Conservation (phyloP, 306 rosid genomes). For the Pachyrhizus erosus region DNA sequence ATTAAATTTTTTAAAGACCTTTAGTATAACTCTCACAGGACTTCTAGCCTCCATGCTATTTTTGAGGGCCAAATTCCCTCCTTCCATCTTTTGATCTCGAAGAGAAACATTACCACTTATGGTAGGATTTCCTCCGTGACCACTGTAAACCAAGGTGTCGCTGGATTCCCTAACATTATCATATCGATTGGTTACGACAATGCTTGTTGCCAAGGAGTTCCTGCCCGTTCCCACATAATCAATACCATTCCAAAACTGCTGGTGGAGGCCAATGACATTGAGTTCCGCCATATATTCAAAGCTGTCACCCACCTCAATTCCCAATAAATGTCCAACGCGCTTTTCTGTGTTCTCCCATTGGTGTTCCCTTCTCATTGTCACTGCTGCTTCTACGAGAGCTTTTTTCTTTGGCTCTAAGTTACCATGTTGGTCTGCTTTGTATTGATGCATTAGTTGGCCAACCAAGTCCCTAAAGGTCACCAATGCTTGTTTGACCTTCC, state of each 20-base stretch:
- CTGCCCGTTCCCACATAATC: slow-evolving; percentile 42
- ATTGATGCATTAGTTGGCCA: not conserved
- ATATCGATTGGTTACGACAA: slow-evolving; percentile 47
- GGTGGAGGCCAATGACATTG: slow-evolving; percentile 55
- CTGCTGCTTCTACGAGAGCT: not conserved
- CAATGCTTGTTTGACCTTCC: slow-evolving; percentile 43
- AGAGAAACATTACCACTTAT: no score
- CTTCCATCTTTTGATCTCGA: slow-evolving; percentile 44
- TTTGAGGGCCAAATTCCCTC: slow-evolving; percentile 58
- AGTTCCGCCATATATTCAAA: slow-evolving; percentile 50
- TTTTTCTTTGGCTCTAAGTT: not conserved
- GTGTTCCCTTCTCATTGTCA: not conserved
- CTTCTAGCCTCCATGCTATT: slow-evolving; percentile 44
- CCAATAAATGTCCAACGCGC: slow-evolving; percentile 41
- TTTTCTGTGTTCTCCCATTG: slow-evolving; percentile 35
- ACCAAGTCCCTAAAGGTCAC: not conserved
- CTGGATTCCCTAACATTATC: slow-evolving; percentile 7
- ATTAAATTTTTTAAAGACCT: not conserved
- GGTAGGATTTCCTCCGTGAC: slow-evolving; percentile 59
- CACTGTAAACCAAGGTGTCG: slow-evolving; percentile 42
- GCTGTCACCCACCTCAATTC: slow-evolving; percentile 55
- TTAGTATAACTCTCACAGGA: slow-evolving; percentile 55
- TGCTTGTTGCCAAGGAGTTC: slow-evolving; percentile 48
- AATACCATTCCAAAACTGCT: slow-evolving; percentile 38
- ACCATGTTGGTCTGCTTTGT: not conserved